Evolutionary conservation across 2,329 filamentous ascomycete species (phyloP).

Genomic region (Exserohilum turcica): DNA sequence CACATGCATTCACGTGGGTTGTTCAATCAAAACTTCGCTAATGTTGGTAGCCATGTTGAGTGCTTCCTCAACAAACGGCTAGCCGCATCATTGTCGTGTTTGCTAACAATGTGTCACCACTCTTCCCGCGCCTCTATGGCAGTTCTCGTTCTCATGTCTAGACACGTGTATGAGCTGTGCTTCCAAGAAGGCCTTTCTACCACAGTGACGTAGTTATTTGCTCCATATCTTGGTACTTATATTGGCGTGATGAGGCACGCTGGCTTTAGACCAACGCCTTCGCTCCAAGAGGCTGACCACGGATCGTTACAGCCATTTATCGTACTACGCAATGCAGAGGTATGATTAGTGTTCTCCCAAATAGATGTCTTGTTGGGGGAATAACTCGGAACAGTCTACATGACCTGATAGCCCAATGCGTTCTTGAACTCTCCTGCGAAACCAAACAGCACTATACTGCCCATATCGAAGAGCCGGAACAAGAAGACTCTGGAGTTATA

Average conservation of each 20-base stretch:
- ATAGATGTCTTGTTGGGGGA: not conserved
- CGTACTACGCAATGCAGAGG: not conserved
- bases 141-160: not conserved
- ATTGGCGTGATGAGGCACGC: not conserved
- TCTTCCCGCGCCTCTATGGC: not conserved
- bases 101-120: not conserved
- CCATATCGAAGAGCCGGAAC: slow-evolving; percentile 2
- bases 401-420: slow-evolving; percentile 1
- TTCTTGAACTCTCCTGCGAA: not conserved
- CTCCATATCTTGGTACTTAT: slow-evolving; percentile 3
- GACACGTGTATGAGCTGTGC: not conserved
- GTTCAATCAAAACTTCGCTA: not conserved
- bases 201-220: not conserved
- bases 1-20: not conserved
- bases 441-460: not conserved
- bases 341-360: not conserved
- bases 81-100: slow-evolving; percentile 1
- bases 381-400: slow-evolving; percentile 3
- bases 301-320: not conserved
- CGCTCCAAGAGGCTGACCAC: not conserved
- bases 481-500: slow-evolving; percentile 1
- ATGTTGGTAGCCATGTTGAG: not conserved
- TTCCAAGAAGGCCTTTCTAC: not conserved
- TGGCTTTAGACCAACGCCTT: not conserved
- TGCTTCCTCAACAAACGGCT: slow-evolving; percentile 1